phyloP scores from a whole-genome alignment of 768 basidiomycete species.

The Trametes elegans region DNA sequence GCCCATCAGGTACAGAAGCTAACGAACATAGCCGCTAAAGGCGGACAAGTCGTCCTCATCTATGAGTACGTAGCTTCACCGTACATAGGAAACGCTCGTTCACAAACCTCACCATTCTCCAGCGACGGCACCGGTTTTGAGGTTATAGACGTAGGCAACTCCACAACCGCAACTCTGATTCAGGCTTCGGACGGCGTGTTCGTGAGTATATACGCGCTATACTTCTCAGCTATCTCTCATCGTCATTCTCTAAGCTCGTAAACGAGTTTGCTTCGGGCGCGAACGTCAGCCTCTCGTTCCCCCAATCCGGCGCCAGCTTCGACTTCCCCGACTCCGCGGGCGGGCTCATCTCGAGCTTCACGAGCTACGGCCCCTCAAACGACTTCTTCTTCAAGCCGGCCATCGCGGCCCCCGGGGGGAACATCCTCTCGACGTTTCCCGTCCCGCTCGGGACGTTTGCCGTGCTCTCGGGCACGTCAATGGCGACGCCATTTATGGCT shows the following conservation, averaged over 20 bases:
- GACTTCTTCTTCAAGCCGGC: slow-evolving; percentile 59
- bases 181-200: slow-evolving; percentile 55
- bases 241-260: slow-evolving; percentile 36
- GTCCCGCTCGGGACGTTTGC: slow-evolving; percentile 21
- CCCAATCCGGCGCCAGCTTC: slow-evolving; percentile 41
- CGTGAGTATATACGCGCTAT: slow-evolving; percentile 34
- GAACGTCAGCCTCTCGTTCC: slow-evolving; percentile 45
- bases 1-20: slow-evolving; percentile 45
- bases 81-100: neutral
- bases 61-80: slow-evolving; percentile 44
- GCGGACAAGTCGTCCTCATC: slow-evolving; percentile 46
- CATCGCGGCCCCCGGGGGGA: slow-evolving; percentile 51
- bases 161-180: slow-evolving; percentile 45
- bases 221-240: neutral
- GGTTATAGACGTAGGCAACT: slow-evolving; percentile 43
- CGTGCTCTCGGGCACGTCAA: slow-evolving; percentile 21
- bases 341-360: slow-evolving; percentile 54
- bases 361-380: slow-evolving; percentile 58
- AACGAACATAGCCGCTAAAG: slow-evolving; percentile 51
- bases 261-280: slow-evolving; percentile 46
- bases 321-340: slow-evolving; percentile 49
- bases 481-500: slow-evolving; percentile 42
- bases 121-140: slow-evolving; percentile 51
- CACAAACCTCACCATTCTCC: neutral
- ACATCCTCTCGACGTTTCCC: slow-evolving; percentile 43